Evolutionary conservation across 1,139 yeast species (phyloP).

Genomic region (Yamadazyma atlantica): DNA sequence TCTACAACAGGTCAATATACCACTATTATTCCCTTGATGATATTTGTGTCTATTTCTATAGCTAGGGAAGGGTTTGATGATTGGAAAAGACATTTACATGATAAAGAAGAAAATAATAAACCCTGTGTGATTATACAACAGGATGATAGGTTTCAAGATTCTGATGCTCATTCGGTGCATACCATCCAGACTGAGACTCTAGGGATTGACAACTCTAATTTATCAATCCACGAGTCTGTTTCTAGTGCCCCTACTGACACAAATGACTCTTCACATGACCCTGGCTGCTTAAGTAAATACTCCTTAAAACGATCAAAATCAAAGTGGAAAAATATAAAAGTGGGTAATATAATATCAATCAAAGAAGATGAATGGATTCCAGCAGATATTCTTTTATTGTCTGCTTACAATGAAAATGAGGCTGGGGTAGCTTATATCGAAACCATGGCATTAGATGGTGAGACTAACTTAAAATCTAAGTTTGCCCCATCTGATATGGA

Average conservation of each 20-base stretch:
- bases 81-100: slow-evolving; percentile 82
- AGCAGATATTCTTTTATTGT: slow-evolving; percentile 75
- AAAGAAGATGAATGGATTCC: slow-evolving; percentile 90
- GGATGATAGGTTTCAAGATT: slow-evolving; percentile 24
- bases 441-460: slow-evolving; percentile 98
- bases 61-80: slow-evolving; percentile 94
- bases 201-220: neutral
- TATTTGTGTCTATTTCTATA: slow-evolving; percentile 89
- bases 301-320: slow-evolving; percentile 35
- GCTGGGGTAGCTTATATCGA: slow-evolving; percentile 81
- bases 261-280: slow-evolving; percentile 14
- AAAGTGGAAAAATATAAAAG: slow-evolving; percentile 75
- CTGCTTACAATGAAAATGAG: slow-evolving; percentile 55
- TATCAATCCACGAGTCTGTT: neutral
- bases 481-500: slow-evolving; percentile 65
- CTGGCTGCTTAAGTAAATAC: slow-evolving; percentile 24
- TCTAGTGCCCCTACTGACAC: neutral
- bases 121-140: slow-evolving; percentile 42
- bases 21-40: slow-evolving; percentile 82
- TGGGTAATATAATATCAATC: slow-evolving; percentile 79
- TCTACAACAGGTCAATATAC: slow-evolving; percentile 97
- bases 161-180: slow-evolving; percentile 38
- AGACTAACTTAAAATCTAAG: slow-evolving; percentile 81
- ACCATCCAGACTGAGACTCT: slow-evolving; percentile 41
- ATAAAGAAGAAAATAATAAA: slow-evolving; percentile 79